These are phyloP conservation scores for Yamadazyma atlantica DNA, from an alignment of 1,139 yeast genomes.

Conservation along the genomic window DNA sequence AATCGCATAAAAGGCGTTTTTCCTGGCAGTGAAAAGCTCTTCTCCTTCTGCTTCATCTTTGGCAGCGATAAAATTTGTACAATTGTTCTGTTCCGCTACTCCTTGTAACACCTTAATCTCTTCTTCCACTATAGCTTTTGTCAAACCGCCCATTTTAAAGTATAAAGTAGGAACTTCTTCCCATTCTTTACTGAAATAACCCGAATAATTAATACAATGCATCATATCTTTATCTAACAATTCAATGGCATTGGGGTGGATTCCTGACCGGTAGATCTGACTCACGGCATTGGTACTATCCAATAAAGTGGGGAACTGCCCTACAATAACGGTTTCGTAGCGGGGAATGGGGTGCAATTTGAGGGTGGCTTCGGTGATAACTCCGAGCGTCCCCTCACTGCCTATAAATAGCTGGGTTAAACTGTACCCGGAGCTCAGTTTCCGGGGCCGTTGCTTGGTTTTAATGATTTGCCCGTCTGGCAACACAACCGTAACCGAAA, in stretches of 20 bases:
- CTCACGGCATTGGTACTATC: slow-evolving; percentile 47
- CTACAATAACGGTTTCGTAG: slow-evolving; percentile 43
- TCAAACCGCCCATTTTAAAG: slow-evolving; percentile 44
- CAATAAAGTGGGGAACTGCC: slow-evolving; percentile 39
- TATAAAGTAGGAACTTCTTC: slow-evolving; percentile 46
- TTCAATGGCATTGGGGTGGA: slow-evolving; percentile 46
- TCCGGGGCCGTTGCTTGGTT: slow-evolving; percentile 45
- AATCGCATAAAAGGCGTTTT: slow-evolving; percentile 47
- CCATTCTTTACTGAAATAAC: slow-evolving; percentile 51
- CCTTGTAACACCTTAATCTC: slow-evolving; percentile 27
- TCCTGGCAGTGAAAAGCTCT: slow-evolving; percentile 43
- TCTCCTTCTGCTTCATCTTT: slow-evolving; percentile 35
- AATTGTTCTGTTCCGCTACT: slow-evolving; percentile 30
- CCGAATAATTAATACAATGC: slow-evolving; percentile 46
- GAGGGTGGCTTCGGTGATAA: slow-evolving; percentile 45
- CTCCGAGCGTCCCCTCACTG: slow-evolving; percentile 48
- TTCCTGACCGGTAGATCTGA: slow-evolving; percentile 37
- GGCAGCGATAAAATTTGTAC: slow-evolving; percentile 35
- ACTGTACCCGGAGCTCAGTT: slow-evolving; percentile 46
- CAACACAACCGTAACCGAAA: slow-evolving; percentile 42
- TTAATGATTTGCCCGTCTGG: slow-evolving; percentile 46
- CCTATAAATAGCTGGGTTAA: slow-evolving; percentile 45
- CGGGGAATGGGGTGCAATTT: slow-evolving; percentile 41
- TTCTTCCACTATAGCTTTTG: slow-evolving; percentile 36
- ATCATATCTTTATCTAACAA: slow-evolving; percentile 44